Base-by-base conservation (phyloP, 2,329 filamentous ascomycete species). In the Penicillium hordei region DNA sequence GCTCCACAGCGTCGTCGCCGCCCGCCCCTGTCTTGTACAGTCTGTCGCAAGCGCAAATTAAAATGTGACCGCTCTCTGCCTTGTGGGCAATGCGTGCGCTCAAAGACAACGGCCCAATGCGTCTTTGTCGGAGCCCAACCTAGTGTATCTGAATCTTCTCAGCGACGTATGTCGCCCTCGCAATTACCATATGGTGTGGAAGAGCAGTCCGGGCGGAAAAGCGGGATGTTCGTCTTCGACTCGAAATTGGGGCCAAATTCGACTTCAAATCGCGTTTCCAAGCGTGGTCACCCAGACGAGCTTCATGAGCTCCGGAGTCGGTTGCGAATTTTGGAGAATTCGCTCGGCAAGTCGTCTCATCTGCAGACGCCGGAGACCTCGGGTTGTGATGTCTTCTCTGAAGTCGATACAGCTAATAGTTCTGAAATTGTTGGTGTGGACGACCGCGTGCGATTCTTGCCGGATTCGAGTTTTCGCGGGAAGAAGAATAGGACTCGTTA, bases 31-130 rank as follows among this genome's bases (percentile, higher is more conserved):
- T 88, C 85, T 29, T 90, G 87, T 70, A 81, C 88, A 34, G 85
- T 89, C 72, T 91, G 88, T 70, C 83, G 90, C 39, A 84, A 89
- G 23, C 83, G 90, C 40, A 93, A 93, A 75, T 79, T 92, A 55
- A 90, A 89, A 72, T 93, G 90, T 76, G 87, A 90, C 76, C 91
- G 90, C 70, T 75, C 80, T 21, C 82, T 88, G 50, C 88, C 90
- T 59, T 93, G 89, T 70, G 81, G 80, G 62, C 90, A 90, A 72
- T 78, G 76, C 57, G 59, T 75, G 61, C 83, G 82, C 65, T 81
- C 81, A 33, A 76, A 80, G 61, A 82, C 81, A 5, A 65, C 66
- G 40, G 76, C 79, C 6, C 76, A 76, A 21, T 88, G 86, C 65
- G 77, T 82, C 1, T 88, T 86, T 64, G 69, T 76, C 9, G 72